Base-by-base conservation (phyloP, 305 asterid species). In the Solanum aculeatissimum region DNA sequence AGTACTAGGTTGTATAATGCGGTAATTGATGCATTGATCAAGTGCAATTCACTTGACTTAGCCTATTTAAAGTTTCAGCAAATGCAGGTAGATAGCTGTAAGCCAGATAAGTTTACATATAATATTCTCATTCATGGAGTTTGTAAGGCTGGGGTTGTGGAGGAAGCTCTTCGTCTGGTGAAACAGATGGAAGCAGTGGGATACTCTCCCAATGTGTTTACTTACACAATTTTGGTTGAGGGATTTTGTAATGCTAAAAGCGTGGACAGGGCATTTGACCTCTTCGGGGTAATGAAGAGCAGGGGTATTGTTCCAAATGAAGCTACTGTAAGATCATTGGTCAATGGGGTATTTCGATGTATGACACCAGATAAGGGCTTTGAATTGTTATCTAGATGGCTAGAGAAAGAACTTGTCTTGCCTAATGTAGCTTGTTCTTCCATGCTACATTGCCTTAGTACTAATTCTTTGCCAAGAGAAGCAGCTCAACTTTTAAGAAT, bases 21-120 rank as follows among this genome's bases (percentile, higher is more conserved):
- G 1, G 95, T 95, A 53, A 93, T 97, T 42, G 95, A 94, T 89
- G 98, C 95, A 11, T 90, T 95, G 19, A 93, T 97, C 81, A 95
- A 95, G 90, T 95, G 98, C 23, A 93, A 93, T 91, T 93, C 98
- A 0, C 94, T 97, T 9, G 98, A 95, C 92, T 88, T 92, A 88
- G 99, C 99, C 63, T 97, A 97, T 91, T 92, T 97, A 19, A 97
- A 95, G 90, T 97, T 95, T 88, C 98, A 97, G 89, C 98, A 94
- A 84, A 97, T 97, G 99, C 92, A 90, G 89, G 96, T 91, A 83
- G 98, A 97, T 91, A 91, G 86, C 71, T 95, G 98, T 88, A 19
- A 57, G 19, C 95, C 98, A 1, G 99, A 97, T 89, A 92, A 97
- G 87, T 97, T 91, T 85, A 97, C 98, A 0, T 95, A 94, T 88